Conservation (phyloP, 257 asterid species). For the Linderniella brevidens region DNA sequence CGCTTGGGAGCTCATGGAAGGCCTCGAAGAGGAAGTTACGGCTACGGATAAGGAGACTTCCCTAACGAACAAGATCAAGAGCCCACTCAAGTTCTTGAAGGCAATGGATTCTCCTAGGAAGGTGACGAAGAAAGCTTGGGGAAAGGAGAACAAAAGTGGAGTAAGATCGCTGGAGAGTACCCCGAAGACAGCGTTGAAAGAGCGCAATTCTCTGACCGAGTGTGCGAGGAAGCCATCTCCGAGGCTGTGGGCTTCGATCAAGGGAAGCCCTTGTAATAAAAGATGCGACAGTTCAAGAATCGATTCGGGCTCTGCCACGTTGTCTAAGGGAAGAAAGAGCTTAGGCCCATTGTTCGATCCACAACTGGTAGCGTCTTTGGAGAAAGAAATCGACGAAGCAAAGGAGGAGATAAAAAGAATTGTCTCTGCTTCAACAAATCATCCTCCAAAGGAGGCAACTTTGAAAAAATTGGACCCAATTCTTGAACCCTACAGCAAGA, state of each 20-base stretch:
- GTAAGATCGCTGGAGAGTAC: slow-evolving; percentile 20
- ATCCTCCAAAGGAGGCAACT: slow-evolving; percentile 8
- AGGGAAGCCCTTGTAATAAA: slow-evolving; percentile 26
- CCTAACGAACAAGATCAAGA: slow-evolving; percentile 10
- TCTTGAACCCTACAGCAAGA: slow-evolving; percentile 23
- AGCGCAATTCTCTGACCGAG: slow-evolving; percentile 17
- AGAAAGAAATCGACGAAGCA: slow-evolving; percentile 35
- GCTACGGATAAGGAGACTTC: background rate
- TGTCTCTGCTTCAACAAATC: slow-evolving; percentile 13
- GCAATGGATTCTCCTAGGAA: slow-evolving; percentile 62
- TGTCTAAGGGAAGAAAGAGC: slow-evolving; percentile 26
- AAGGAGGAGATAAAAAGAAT: slow-evolving; percentile 43
- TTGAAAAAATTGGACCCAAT: slow-evolving; percentile 13
- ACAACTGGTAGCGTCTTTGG: slow-evolving; percentile 26
- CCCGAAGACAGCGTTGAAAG: slow-evolving; percentile 32
- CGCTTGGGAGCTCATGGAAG: slow-evolving; percentile 94
- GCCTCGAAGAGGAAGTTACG: slow-evolving; percentile 54
- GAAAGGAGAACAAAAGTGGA: slow-evolving; percentile 52
- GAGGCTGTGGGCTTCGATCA: slow-evolving; percentile 32
- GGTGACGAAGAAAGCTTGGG: slow-evolving; percentile 31
- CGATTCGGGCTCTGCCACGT: slow-evolving; percentile 23
- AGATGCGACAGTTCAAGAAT: slow-evolving; percentile 25
- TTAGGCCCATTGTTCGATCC: slow-evolving; percentile 58
- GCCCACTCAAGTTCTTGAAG: slow-evolving; percentile 61
- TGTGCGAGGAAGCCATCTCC: slow-evolving; percentile 43